Evolutionary conservation across 306 rosid species (phyloP).

Genomic region (Myrica gale): DNA sequence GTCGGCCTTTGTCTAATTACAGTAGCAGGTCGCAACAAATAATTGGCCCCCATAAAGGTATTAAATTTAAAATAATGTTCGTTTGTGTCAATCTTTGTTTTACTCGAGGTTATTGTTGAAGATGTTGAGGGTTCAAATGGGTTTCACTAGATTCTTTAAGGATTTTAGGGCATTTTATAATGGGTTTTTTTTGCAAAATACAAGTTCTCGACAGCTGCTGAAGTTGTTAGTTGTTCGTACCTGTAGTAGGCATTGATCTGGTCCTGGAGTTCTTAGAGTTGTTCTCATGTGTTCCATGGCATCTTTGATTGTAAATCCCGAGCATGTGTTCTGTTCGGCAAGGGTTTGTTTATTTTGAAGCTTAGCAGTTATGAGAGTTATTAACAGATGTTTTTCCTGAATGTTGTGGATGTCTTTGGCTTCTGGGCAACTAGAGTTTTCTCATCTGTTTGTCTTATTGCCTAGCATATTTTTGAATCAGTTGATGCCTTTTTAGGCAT

Average conservation of each 20-base stretch:
- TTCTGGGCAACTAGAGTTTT: constrained; percentile 3
- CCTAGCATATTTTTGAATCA: constrained; percentile 8
- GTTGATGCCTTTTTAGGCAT: neutral
- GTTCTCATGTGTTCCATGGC: neutral
- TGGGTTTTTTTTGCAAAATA: neutral
- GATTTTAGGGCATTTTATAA: no score
- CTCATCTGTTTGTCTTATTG: neutral
- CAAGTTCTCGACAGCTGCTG: neutral
- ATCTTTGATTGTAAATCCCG: neutral
- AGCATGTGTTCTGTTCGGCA: neutral
- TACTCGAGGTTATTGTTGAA: neutral
- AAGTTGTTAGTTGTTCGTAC: neutral
- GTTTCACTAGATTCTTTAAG: neutral
- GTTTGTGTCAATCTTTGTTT: neutral
- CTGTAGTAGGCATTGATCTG: neutral
- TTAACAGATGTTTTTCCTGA: neutral
- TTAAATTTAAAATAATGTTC: neutral
- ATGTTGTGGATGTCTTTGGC: neutral
- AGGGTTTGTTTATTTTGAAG: neutral
- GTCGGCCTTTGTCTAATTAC: constrained; percentile 72
- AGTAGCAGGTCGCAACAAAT: constrained; percentile 62
- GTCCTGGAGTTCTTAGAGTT: neutral
- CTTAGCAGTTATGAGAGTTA: constrained; percentile 1
- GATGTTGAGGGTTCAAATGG: constrained; percentile 3
- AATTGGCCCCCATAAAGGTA: constrained; percentile 78